Conservation (phyloP, 2,329 filamentous ascomycete species). For the Arthrobotrys entomopaga region DNA sequence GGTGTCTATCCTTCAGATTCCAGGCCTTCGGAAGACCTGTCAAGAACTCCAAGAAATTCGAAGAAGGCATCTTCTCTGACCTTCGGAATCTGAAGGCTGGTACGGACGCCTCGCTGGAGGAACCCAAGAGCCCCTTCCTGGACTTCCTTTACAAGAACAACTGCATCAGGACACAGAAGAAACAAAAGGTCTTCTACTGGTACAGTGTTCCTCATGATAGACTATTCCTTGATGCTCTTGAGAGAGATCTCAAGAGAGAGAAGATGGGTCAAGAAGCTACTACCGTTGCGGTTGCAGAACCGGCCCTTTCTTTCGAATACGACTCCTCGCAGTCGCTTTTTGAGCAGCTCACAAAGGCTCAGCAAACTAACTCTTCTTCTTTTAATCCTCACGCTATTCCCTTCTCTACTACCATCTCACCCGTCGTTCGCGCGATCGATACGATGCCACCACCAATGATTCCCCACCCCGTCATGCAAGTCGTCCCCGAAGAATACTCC, state of each 20-base stretch:
- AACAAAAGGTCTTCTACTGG: slow-evolving; percentile 99
- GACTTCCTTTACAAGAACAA: slow-evolving; percentile 99
- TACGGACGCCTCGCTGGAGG: slow-evolving; percentile 96
- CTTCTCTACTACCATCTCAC: slow-evolving; percentile 84
- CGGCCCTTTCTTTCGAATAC: slow-evolving; percentile 97
- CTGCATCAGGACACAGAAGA: slow-evolving; percentile 99
- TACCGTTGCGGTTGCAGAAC: slow-evolving; percentile 95
- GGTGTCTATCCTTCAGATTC: slow-evolving; percentile 97
- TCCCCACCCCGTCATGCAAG: slow-evolving; percentile 66
- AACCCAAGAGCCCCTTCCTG: slow-evolving; percentile 97
- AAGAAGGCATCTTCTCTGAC: slow-evolving; percentile 99
- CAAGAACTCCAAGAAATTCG: slow-evolving; percentile 99
- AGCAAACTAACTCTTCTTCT: slow-evolving; percentile 97
- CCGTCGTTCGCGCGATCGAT: slow-evolving; percentile 88
- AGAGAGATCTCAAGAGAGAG: slow-evolving; percentile 96
- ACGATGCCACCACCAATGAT: slow-evolving; percentile 90
- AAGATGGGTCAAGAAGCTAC: slow-evolving; percentile 99
- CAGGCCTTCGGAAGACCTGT: slow-evolving; percentile 98
- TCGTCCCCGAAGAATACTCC: slow-evolving; percentile 67
- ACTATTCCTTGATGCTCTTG: slow-evolving; percentile 94
- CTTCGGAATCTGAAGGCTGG: slow-evolving; percentile 97
- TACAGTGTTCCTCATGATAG: slow-evolving; percentile 98
- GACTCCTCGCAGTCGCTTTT: slow-evolving; percentile 99
- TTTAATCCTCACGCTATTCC: slow-evolving; percentile 83
- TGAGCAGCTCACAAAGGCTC: slow-evolving; percentile 98